A percentile compares a stretch with the other conserved stretches of the same genome.
Evolutionary conservation across 192 early-diverging fungal species (phyloP).

Genomic region (Chytriomyces hyalinus): DNA sequence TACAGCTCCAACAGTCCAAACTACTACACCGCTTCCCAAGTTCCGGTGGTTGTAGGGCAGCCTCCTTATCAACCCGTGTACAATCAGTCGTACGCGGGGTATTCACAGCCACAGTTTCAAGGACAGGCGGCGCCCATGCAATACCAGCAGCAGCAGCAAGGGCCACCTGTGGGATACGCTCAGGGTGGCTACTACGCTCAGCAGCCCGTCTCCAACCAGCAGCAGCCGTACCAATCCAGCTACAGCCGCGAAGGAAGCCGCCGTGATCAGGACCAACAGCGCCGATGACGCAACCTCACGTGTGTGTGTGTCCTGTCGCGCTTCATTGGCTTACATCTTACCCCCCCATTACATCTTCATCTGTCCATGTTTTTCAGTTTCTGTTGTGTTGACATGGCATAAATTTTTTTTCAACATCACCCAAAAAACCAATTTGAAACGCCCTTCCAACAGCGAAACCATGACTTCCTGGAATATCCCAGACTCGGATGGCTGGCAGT

Average conservation of each 20-base stretch:
- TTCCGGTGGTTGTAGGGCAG: not conserved
- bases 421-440: too few species aligned
- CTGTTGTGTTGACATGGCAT: too few species aligned
- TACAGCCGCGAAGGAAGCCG: too few species aligned
- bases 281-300: too few species aligned
- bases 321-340: too few species aligned
- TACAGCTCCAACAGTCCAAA: not conserved
- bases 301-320: too few species aligned
- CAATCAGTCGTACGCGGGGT: not conserved
- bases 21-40: not conserved
- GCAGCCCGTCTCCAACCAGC: constrained; percentile 1
- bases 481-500: not conserved
- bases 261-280: too few species aligned
- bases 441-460: too few species aligned
- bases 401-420: too few species aligned
- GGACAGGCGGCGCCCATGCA: not conserved
- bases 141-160: constrained; percentile 5
- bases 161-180: not conserved
- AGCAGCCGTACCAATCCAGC: not conserved
- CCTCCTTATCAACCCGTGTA: not conserved
- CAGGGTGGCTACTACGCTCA: not conserved
- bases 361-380: too few species aligned
- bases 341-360: too few species aligned
- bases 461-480: not conserved
- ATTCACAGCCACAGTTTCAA: not conserved